phyloP scores from a whole-genome alignment of 2,329 filamentous ascomycete genomes.

The Rutstroemia sydowiana region DNA sequence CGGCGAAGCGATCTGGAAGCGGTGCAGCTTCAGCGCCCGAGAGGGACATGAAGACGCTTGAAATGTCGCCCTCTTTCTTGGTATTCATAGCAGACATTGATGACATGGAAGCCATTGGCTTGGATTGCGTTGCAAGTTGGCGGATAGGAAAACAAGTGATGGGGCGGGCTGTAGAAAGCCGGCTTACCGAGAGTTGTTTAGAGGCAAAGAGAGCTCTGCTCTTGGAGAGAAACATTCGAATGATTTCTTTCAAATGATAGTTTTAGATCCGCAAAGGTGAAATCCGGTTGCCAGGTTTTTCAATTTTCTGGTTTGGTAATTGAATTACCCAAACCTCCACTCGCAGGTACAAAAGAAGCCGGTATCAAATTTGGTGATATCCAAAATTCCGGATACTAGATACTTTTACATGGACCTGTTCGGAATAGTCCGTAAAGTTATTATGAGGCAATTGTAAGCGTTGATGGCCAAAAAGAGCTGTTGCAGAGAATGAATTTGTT shows the following conservation, averaged over 20 bases:
- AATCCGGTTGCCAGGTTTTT: too few species aligned
- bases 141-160: not conserved
- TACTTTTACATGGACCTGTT: too few species aligned
- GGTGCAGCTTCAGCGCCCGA: conserved; percentile 38
- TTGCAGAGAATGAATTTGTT: too few species aligned
- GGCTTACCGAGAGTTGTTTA: not conserved
- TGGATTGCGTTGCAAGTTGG: not conserved
- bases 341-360: too few species aligned
- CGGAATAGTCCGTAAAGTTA: too few species aligned
- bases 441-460: too few species aligned
- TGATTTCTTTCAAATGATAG: not conserved
- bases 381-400: too few species aligned
- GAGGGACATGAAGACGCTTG: conserved; percentile 52
- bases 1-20: conserved; percentile 47
- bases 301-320: too few species aligned
- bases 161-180: not conserved
- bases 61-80: conserved; percentile 48
- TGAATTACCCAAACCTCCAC: too few species aligned
- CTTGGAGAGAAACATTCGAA: not conserved
- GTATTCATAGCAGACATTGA: conserved; percentile 1
- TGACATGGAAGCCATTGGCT: not conserved
- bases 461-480: too few species aligned
- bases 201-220: not conserved
- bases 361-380: too few species aligned
- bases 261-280: too few species aligned